Percentiles rank a stretch among this genome's conserved stretches.
Evolutionary conservation across 2,329 filamentous ascomycete genomes (phyloP).

Genomic region (Fusarium sp.): DNA sequence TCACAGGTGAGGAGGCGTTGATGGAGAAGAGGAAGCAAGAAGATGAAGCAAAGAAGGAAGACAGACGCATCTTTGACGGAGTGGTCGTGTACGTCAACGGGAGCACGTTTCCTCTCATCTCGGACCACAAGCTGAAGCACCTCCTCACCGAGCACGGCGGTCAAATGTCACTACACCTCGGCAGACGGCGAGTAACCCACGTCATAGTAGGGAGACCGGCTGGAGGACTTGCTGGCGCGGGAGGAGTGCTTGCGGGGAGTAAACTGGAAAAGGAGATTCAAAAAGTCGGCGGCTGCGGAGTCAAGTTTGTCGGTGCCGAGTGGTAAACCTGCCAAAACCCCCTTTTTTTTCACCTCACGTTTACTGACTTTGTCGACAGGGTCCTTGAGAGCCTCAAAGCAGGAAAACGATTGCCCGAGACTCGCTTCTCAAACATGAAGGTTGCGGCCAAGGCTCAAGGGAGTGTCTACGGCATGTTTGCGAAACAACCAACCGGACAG

Average conservation of each 20-base stretch:
- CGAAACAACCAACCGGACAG: slow-evolving; percentile 21
- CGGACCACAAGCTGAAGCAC: slow-evolving; percentile 87
- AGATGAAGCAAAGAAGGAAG: slow-evolving; percentile 61
- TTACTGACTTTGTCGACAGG: slow-evolving; percentile 58
- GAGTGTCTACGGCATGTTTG: slow-evolving; percentile 70
- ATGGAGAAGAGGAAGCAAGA: slow-evolving; percentile 54
- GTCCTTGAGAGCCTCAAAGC: slow-evolving; percentile 85
- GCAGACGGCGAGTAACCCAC: slow-evolving; percentile 82
- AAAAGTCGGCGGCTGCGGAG: slow-evolving; percentile 72
- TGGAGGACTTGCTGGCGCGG: slow-evolving; percentile 54
- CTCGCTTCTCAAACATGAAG: slow-evolving; percentile 74
- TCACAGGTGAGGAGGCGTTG: slow-evolving; percentile 41
- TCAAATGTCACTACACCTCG: slow-evolving; percentile 75
- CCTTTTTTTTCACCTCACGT: neutral
- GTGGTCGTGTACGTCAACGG: slow-evolving; percentile 89
- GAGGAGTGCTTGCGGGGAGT: slow-evolving; percentile 79
- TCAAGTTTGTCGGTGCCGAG: slow-evolving; percentile 84
- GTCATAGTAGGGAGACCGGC: slow-evolving; percentile 79
- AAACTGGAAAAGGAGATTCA: slow-evolving; percentile 87
- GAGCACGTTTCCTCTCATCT: slow-evolving; percentile 82
- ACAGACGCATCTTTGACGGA: slow-evolving; percentile 71
- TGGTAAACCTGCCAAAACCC: slow-evolving; percentile 64
- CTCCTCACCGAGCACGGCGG: slow-evolving; percentile 82
- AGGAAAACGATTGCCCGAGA: slow-evolving; percentile 80
- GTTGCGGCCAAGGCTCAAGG: slow-evolving; percentile 71